Evolutionary conservation across 768 basidiomycete species (phyloP), one percentile per base, ranked within the genome.

Genomic region (Suillus bovinus): DNA sequence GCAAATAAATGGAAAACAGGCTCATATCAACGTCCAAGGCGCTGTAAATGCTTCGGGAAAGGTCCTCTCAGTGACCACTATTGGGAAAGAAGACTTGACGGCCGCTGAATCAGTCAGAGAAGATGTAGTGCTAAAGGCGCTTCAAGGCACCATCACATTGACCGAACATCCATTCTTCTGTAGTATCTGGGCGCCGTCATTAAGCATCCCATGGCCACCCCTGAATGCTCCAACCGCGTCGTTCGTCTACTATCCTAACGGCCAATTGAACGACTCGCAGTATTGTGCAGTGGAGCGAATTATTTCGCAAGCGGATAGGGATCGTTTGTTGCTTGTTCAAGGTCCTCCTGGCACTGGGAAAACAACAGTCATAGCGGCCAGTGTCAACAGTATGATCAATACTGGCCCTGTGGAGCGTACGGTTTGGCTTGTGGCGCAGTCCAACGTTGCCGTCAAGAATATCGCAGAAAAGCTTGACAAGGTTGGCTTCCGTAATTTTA

Each of bases 41-140:
- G n/a, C 66, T 1, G 27, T 78, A 22, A 29, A 50, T 34, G 64
- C 33, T 22, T 54, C 52, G 7, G 47, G 61, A 17, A 65, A 56
- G 29, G 62, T 74, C 54, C 17, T 67, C 20, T 70, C 72, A 4
- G 76, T 90, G 46, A 80, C 71, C 10, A 82, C 86, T 4, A 73
- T 82, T 47, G 88, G 87, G 3, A 81, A 79, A 33, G 86, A 82
- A 59, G 76, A 74, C 33, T 82, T 80, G 0, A 91, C 89, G 2
- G 75, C 66, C 20, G 87, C 90, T 4, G 87, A 90, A 59, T 58
- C 65, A 3, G 4, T 20, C 22, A 72, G 76, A 5, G 63, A 67
- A 17, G 54, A 22, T 7, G 38, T 74, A 47, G 62, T 78, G 14
- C 71, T 72, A 44, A 2, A 34, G 8, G 59, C 64, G 0, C 34